Base-by-base conservation (phyloP, 225 moss, liverwort and hornwort genomes). In the Pseudoscleropodium purum region DNA sequence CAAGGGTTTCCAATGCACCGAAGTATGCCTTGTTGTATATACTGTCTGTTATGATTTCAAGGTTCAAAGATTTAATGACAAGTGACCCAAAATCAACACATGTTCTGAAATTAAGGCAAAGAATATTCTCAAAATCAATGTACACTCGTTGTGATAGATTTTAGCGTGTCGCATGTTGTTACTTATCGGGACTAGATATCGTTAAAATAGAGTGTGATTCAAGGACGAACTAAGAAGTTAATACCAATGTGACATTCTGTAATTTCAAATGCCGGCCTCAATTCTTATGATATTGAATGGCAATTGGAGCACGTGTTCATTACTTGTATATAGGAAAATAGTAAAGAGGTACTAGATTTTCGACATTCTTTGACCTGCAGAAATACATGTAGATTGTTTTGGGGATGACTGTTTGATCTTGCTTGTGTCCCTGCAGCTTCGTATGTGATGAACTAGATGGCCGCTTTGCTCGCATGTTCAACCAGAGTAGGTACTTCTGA, bases 381-480 rank as follows among this genome's bases (percentile, higher is more conserved):
- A 87, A 27, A 33, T 47, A 31, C 43, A 34, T 39, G n/a, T 21
- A 21, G 39, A 69, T 52, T 84, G 61, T 60, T 36, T 73, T 17
- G 61, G 57, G 11, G 30, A 68, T 54, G 56, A 87, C 57, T 36
- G 47, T 65, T 72, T 84, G 37, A 88, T 90, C 63, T 83, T 68
- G 43, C 37, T 60, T 87, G 43, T 82, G 47, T 88, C 33, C 56
- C 19, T 90, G 92, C 95, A 98, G 99, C 93, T 99, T 99, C 91
- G 90, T 96, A 29, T 99, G 99, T 81, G 99, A 99, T 94, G 99
- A 99, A 92, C 92, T 99, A 60, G 99, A 99, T 91, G 99, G 99
- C 77, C 96, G 99, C 59, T 97, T 97, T 89, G 99, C 99, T 87
- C 99, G 99, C 86, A 97, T 96, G 96, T 95, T 97, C 78, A 94